Evolutionary conservation across 164 flowering plant species (phyloP), one percentile per base, ranked within the genome.

Genomic region (Warburgia ugandensis): DNA sequence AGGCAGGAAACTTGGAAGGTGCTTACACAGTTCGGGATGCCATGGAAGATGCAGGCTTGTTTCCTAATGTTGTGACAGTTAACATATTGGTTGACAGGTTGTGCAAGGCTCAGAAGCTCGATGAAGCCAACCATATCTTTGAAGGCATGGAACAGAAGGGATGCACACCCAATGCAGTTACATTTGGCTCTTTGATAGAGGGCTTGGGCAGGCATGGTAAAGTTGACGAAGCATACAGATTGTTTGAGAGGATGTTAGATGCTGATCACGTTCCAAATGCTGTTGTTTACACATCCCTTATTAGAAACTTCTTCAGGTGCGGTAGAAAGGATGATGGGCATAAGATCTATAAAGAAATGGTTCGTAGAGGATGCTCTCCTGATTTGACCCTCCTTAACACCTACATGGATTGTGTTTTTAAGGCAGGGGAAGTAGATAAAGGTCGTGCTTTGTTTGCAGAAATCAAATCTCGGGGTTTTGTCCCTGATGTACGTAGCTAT

Each of bases 401-500:
- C 31, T 91, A 91, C 67, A 91, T 87, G 97, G 97, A 91, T 69
- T 83, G 96, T 64, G 87, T 83, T 60, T 90, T 91, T 64, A 91
- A 87, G 68, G 74, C 81, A 28, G 94, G 94, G 14, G 94, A 91
- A 63, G 68, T 69, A 19, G 96, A 84, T 40, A 80, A 78, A 53
- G 97, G 89, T 35, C 70, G 88, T 51, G 75, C 79, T 52, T 42
- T 86, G 47, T 91, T 91, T 64, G 72, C 74, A 45, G 92, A 91
- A 63, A 91, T 90, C 29, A 81, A 78, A 46, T 52, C 73, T 31
- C 68, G 30, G 7, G 94, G 90, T 16, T 70, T 84, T 17, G 56
- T 70, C 27, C 97, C 97, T 36, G 92, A 87, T 69, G 80, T 64
- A 16, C 59, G 73, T 47, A 86, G 94, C 61, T 91, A 82, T 66